Evolutionary conservation across 352 stramenopile genomes (phyloP).

Genomic region (Peronospora belbahrii): DNA sequence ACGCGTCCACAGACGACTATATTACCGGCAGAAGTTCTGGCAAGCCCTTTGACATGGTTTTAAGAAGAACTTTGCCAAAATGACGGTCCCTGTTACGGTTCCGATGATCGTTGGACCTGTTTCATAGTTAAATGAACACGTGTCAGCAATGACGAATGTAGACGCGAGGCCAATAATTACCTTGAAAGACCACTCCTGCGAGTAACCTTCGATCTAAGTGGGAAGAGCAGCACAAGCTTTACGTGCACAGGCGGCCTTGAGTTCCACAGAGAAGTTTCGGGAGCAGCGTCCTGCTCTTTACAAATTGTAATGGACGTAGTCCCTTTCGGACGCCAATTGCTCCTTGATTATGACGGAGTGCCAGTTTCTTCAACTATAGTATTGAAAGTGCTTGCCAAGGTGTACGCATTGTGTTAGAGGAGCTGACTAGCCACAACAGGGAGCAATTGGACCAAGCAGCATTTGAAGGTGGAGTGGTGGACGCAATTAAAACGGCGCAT

Average conservation of each 20-base stretch:
- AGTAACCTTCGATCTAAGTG: conserved; percentile 19
- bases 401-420: conserved; percentile 39
- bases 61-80: conserved; percentile 30
- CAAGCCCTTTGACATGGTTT: conserved; percentile 40
- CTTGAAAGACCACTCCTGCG: conserved; percentile 12
- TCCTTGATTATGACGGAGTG: conserved; percentile 12
- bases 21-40: conserved; percentile 30
- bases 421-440: conserved; percentile 51
- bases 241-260: too few relatives aligned
- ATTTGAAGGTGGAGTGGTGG: conserved; percentile 53
- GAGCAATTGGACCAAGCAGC: conserved; percentile 26
- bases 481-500: too few relatives aligned
- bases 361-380: conserved; percentile 53
- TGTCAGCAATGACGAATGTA: conserved; percentile 14
- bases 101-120: conserved; percentile 34
- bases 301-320: conserved; percentile 79
- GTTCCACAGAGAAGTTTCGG: conserved; percentile 65
- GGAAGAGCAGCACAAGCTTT: too few relatives aligned
- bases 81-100: too few relatives aligned
- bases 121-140: conserved; percentile 26
- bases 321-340: conserved; percentile 37
- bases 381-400: conserved; percentile 40
- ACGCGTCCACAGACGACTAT: conserved; percentile 17
- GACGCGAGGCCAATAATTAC: conserved; percentile 23
- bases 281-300: conserved; percentile 44